Conservation (phyloP, 2,329 filamentous ascomycete species). For the Trichoderma arundinaceum region DNA sequence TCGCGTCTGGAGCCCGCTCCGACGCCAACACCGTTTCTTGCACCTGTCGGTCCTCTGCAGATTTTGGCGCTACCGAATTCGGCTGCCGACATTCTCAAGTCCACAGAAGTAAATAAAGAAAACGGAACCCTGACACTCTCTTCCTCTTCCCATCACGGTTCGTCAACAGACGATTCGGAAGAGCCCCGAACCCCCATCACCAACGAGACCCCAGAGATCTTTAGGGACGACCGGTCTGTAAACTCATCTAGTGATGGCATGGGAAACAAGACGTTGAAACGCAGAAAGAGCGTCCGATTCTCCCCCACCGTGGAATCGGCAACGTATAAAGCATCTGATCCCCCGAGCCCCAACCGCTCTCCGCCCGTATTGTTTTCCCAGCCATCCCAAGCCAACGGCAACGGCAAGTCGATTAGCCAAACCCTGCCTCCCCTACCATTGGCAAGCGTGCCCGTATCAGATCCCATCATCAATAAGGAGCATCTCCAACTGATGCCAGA, state of each 20-base stretch:
- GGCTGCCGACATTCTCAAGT: constrained; percentile 32
- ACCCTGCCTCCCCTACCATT: neutral
- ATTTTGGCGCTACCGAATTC: constrained; percentile 60
- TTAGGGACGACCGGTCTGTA: constrained; percentile 27
- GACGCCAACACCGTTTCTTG: neutral
- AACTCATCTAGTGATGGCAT: constrained; percentile 35
- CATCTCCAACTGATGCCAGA: constrained; percentile 91
- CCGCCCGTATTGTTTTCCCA: constrained; percentile 36
- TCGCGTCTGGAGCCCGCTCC: neutral
- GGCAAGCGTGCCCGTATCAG: constrained; percentile 4
- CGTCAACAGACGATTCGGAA: constrained; percentile 25
- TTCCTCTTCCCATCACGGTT: constrained; percentile 4
- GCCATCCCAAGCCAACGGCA: constrained; percentile 34
- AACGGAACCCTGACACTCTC: constrained; percentile 6
- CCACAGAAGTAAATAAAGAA: constrained; percentile 7
- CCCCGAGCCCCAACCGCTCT: constrained; percentile 54
- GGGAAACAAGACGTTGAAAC: constrained; percentile 44
- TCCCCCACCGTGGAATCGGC: constrained; percentile 70
- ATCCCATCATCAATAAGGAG: constrained; percentile 63
- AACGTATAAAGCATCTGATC: constrained; percentile 60
- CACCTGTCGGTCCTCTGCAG: constrained; percentile 23
- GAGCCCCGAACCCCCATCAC: constrained; percentile 31
- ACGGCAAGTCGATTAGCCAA: constrained; percentile 31
- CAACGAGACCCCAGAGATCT: constrained; percentile 18
- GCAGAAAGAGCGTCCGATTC: constrained; percentile 71